These are phyloP conservation scores for Penicillium riverlandense DNA, from an alignment of 495 filamentous ascomycete genomes.

Conservation along the genomic window DNA sequence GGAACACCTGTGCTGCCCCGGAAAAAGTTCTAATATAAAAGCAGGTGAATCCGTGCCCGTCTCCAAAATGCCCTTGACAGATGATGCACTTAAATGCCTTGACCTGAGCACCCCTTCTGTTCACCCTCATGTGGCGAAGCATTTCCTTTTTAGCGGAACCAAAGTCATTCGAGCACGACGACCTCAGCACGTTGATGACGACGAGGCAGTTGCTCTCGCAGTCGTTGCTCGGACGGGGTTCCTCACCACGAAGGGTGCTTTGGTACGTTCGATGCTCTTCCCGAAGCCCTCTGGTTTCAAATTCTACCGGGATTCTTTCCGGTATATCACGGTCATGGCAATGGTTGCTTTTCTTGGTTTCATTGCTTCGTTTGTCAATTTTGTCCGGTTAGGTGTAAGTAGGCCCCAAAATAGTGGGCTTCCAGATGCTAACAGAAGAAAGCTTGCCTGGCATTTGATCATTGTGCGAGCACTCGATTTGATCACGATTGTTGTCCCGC, in stretches of 20 bases:
- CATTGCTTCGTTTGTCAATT: constrained; percentile 85
- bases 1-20: background rate
- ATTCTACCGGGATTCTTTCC: constrained; percentile 95
- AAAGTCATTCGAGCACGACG: constrained; percentile 87
- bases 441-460: constrained; percentile 81
- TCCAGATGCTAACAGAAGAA: constrained; percentile 13
- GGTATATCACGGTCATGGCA: constrained; percentile 97
- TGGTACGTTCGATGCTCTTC: constrained; percentile 98
- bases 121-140: constrained; percentile 69
- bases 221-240: constrained; percentile 92
- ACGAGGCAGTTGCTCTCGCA: constrained; percentile 86
- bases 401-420: background rate
- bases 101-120: constrained; percentile 73
- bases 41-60: constrained; percentile 93
- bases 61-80: constrained; percentile 80
- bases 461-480: constrained; percentile 87
- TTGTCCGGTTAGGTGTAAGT: constrained; percentile 66
- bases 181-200: constrained; percentile 77
- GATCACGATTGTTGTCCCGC: constrained; percentile 96
- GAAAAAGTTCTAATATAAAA: constrained; percentile 11
- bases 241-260: constrained; percentile 91
- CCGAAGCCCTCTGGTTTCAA: constrained; percentile 97
- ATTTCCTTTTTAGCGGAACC: constrained; percentile 90
- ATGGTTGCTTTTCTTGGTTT: constrained; percentile 84
- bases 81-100: constrained; percentile 67